Evolutionary conservation across 106 monocot species (phyloP), one percentile per base, ranked within the genome.

Genomic region (Xerophyta viscosa): DNA sequence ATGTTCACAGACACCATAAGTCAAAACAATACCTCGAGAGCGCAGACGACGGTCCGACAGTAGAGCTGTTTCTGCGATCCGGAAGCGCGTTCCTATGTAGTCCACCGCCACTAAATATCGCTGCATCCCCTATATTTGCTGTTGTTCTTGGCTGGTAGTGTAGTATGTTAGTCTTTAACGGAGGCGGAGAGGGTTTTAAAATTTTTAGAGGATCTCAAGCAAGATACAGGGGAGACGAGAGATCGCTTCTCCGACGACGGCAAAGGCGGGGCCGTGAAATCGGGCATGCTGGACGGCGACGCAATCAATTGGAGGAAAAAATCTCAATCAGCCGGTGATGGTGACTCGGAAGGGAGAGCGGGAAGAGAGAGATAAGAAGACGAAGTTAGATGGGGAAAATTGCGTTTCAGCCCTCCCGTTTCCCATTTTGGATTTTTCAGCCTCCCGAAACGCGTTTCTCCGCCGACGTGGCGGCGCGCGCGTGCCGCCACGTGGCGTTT

Each of bases 1-100:
- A n/a, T n/a, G n/a, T n/a, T n/a, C n/a, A n/a, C n/a, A n/a, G n/a
- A n/a, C n/a, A n/a, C n/a, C n/a, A n/a, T n/a, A n/a, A n/a, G n/a
- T n/a, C n/a, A n/a, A n/a, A n/a, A n/a, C n/a, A n/a, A n/a, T n/a
- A 94, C 93, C 87, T 88, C 78, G 6, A 96, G 84, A 49, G 60
- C 66, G 4, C 88, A 84, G 26, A 81, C 72, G 50, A 86, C 85
- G 3, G 85, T 86, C 19, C 85, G 47, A 31, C 46, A 54, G 53
- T 65, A 57, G 21, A 75, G 75, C 52, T 84, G 84, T 68, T 75
- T 71, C 68, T 79, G 84, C 29, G 80, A 86, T 2, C 94, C 94
- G 18, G 75, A 88, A 96, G 17, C 71, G 66, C 26, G 88, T 82
- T 7, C 94, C 94, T 8, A 88, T 63, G 63, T 96, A 96, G 68